These are phyloP conservation scores for Colletotrichum sp. DNA, from an alignment of 2,329 filamentous ascomycete species.

Conservation along the genomic window DNA sequence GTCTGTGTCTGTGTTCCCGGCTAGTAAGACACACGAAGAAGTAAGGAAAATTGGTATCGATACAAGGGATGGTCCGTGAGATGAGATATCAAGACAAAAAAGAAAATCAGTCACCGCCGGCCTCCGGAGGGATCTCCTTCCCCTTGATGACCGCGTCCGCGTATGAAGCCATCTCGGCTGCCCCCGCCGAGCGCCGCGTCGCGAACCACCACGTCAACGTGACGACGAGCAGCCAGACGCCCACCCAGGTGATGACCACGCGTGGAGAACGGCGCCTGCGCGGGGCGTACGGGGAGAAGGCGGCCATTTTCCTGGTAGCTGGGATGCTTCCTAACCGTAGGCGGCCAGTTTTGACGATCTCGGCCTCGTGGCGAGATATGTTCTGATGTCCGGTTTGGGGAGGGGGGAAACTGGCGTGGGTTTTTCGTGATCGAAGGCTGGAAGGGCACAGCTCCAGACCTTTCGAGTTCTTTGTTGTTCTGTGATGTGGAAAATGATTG, in stretches of 20 bases:
- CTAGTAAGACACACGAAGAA: background rate
- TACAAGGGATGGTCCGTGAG: background rate
- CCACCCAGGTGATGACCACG: slow-evolving; percentile 20
- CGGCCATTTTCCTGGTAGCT: background rate
- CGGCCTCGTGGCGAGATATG: background rate
- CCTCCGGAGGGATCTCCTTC: slow-evolving; percentile 8
- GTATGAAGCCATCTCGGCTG: background rate
- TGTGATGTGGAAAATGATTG: background rate
- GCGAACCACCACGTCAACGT: slow-evolving; percentile 19
- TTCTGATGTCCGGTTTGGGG: background rate
- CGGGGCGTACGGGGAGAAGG: slow-evolving; percentile 18
- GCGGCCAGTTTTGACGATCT: background rate
- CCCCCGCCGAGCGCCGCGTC: background rate
- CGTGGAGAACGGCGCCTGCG: slow-evolving; percentile 8
- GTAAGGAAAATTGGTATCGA: background rate
- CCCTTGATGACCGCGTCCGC: slow-evolving; percentile 12
- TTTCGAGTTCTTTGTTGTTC: background rate
- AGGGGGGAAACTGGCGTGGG: background rate
- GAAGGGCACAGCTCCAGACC: background rate
- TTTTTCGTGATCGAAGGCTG: background rate
- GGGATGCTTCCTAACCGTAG: background rate
- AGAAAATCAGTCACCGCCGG: background rate
- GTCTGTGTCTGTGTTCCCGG: background rate
- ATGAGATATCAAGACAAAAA: background rate
- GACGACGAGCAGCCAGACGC: slow-evolving; percentile 15